Evolutionary conservation across 495 filamentous ascomycete species (phyloP).

Genomic region (Pyrenopolyporus hunteri): DNA sequence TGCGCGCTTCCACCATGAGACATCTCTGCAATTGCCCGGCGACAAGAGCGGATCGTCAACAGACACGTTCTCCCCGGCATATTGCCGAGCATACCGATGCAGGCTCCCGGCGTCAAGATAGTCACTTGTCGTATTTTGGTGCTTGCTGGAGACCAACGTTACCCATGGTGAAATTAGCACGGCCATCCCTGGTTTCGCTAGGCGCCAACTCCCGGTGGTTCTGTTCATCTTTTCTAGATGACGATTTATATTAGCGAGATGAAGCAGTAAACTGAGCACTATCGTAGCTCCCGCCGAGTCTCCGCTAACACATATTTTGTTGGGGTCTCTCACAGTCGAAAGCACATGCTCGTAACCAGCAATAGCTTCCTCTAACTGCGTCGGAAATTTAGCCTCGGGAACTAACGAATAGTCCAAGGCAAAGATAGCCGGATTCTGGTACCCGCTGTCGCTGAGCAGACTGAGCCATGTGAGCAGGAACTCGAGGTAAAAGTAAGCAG

Average conservation of each 20-base stretch:
- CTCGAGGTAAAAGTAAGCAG: conserved; percentile 79
- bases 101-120: conserved; percentile 63
- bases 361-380: conserved; percentile 68
- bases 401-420: conserved; percentile 79
- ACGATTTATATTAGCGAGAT: conserved; percentile 48
- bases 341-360: conserved; percentile 71
- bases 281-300: conserved; percentile 78
- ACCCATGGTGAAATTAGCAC: conserved; percentile 67
- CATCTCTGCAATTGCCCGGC: conserved; percentile 69
- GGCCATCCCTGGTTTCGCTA: conserved; percentile 55
- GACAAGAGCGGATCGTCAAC: conserved; percentile 64
- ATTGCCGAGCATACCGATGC: conserved; percentile 67
- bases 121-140: conserved; percentile 65
- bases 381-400: conserved; percentile 72
- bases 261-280: conserved; percentile 68
- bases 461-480: conserved; percentile 71
- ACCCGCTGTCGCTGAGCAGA: conserved; percentile 63
- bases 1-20: conserved; percentile 66
- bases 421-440: conserved; percentile 76
- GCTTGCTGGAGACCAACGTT: conserved; percentile 60
- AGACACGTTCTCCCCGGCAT: conserved; percentile 57
- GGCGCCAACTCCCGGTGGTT: conserved; percentile 20
- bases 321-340: conserved; percentile 56
- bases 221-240: conserved; percentile 43
- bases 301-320: conserved; percentile 67